Evolutionary conservation across 371 early-diverging fungal species (phyloP), one percentile per base, ranked within the genome.

Genomic region (Apophysomyces ossiformis): DNA sequence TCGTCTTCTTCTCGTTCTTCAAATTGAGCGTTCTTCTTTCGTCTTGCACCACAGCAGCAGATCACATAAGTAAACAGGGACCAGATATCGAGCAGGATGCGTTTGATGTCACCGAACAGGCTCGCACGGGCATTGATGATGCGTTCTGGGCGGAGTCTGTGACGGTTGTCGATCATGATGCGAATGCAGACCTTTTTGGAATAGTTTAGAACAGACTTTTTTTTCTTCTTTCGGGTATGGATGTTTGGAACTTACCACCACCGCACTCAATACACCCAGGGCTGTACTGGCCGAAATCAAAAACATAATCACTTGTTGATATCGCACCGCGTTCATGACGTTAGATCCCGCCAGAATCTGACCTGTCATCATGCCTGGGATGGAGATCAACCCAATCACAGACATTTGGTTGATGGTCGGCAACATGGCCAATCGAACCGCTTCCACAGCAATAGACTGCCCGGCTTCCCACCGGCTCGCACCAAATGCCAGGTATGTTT

Each of bases 341-440:
- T 87, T 81, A 0, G 91, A 90, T 8, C 96, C 96, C 35, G 92
- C 94, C 39, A 95, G 78, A 58, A 95, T 90, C 71, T 94, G 94
- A 63, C 96, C 96, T 0, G 93, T 93, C 95, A 96, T 95, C 83
- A 93, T 88, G 4, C 94, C 96, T 0, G 96, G 96, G 45, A 96
- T 95, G 7, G 93, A 89, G 58, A 96, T 92, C 64, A 96, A 74
- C 0, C 96, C 96, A 62, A 92, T 92, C 44, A 94, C 89, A 38
- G 90, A 84, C 92, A 95, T 93, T 21, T 86, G 83, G 69, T 94
- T 95, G 58, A 96, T 85, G 0, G 89, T 88, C 2, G 96, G 96
- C 60, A 95, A 64, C 81, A 95, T 82, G 26, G 94, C 93, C 5
- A 86, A 69, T 35, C 90, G 79, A 58, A 95, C 85, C 0, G 95